These are phyloP conservation scores for Thelephora aurantiotincta DNA, from an alignment of 768 basidiomycete species.

Conservation along the genomic window DNA sequence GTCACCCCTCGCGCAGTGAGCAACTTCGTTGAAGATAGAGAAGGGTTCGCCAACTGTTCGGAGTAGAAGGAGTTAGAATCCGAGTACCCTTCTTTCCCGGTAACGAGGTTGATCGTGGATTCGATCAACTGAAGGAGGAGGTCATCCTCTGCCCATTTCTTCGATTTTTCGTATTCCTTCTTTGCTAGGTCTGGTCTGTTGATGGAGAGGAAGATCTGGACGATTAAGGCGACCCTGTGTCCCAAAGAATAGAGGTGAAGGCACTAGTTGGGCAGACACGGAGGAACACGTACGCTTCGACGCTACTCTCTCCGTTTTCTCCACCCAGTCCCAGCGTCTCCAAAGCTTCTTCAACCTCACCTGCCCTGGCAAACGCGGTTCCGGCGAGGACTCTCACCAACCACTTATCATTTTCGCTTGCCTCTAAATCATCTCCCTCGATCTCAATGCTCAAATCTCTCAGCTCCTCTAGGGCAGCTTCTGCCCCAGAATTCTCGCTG, in stretches of 20 bases:
- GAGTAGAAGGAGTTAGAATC: slow-evolving; percentile 54
- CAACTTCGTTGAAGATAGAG: slow-evolving; percentile 56
- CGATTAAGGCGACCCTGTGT: slow-evolving; percentile 63
- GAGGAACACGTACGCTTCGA: slow-evolving; percentile 64
- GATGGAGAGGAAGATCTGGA: slow-evolving; percentile 85
- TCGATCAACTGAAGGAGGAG: slow-evolving; percentile 83
- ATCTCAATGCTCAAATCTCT: slow-evolving; percentile 80
- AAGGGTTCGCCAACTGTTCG: slow-evolving; percentile 73
- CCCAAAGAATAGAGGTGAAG: neutral
- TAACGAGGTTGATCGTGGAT: slow-evolving; percentile 62
- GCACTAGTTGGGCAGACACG: neutral
- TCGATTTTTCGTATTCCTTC: slow-evolving; percentile 71
- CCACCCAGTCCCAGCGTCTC: slow-evolving; percentile 61
- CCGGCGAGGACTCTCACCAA: slow-evolving; percentile 70
- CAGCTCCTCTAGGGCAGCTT: slow-evolving; percentile 58
- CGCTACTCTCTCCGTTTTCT: slow-evolving; percentile 53
- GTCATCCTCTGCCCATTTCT: slow-evolving; percentile 82
- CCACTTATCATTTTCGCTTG: slow-evolving; percentile 53
- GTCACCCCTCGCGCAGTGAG: slow-evolving; percentile 71
- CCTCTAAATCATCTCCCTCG: slow-evolving; percentile 64
- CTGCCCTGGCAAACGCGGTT: slow-evolving; percentile 74
- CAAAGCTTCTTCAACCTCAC: slow-evolving; percentile 83
- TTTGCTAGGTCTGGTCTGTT: slow-evolving; percentile 78
- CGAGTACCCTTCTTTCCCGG: slow-evolving; percentile 55
- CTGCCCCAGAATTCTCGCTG: slow-evolving; percentile 15